Base-by-base conservation (phyloP, 2,329 filamentous ascomycete genomes). In the Dryadomyces sulphureus region DNA sequence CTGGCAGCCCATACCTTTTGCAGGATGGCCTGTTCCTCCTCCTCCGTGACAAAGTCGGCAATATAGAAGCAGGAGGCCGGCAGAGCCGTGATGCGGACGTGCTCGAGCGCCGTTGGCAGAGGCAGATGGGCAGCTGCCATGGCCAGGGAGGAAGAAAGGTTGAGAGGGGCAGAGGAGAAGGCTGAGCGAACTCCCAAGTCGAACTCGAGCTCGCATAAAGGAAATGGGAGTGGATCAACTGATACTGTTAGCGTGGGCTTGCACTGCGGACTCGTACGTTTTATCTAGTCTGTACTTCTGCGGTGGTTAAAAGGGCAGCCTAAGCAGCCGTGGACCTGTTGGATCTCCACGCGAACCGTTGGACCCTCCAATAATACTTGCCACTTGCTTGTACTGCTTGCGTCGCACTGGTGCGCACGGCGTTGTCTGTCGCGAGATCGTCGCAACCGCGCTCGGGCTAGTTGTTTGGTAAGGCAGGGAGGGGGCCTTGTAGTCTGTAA, bases 11-110 rank as follows among this genome's bases (percentile, higher is more conserved):
- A 38, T 57, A 84, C 84, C 69, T 86, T 92, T 45, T 77, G 65
- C 41, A 94, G 65, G 7, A 95, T 74, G 7, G 65, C 57, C 27
- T 66, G 60, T 64, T 94, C 87, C 62, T 95, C 88, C 39, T 81
- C 75, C 46, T 68, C 62, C 5, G 73, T 81, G 59, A 96, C 82
- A 65, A 95, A 95, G 59, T 89, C 70, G 7, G 87, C 73, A 48
- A 95, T 81, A 64, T 96, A 95, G 66, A 81, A 94, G 45, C 86
- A 84, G 30, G 72, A 65, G 1, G 70, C 59, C 5, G 84, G 82
- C 2, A 88, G 67, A 27, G 55, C 55, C 7, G 60, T 51, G 49
- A 89, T 72, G 52, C 62, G 67, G 45, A 62, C 66, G 32, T 68
- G 59, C 41, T 77, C 68, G 22, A 81, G 68, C 38, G 61, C 68